These are phyloP conservation scores for Penicillium sp. DNA, from an alignment of 2,329 filamentous ascomycete genomes.

Conservation along the genomic window DNA sequence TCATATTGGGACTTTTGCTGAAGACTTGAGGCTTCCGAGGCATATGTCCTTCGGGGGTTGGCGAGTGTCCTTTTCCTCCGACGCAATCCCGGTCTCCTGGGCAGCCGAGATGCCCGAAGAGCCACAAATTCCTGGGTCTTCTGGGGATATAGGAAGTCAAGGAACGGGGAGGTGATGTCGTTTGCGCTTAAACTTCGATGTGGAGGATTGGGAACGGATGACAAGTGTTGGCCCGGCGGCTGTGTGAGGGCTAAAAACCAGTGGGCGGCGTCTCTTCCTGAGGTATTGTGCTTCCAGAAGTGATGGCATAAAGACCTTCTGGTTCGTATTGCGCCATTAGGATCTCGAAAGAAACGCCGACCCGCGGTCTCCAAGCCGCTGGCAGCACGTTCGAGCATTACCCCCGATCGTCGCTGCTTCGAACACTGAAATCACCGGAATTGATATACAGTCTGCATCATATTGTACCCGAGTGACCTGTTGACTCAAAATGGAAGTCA, in stretches of 20 bases:
- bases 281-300: conserved; percentile 37
- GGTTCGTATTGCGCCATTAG: conserved; percentile 40
- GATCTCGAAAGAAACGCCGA: conserved; percentile 46
- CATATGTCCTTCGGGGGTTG: conserved; percentile 28
- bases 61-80: conserved; percentile 27
- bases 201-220: conserved; percentile 14
- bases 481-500: not conserved
- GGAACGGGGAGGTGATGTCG: conserved; percentile 27
- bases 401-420: conserved; percentile 34
- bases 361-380: conserved; percentile 53
- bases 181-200: conserved; percentile 9
- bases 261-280: conserved; percentile 30
- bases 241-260: conserved; percentile 38
- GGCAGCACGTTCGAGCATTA: conserved; percentile 55
- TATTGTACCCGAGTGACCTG: conserved; percentile 23
- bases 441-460: conserved; percentile 23
- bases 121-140: conserved; percentile 25
- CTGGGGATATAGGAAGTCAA: conserved; percentile 45
- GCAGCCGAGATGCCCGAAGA: conserved; percentile 24
- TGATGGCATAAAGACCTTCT: conserved; percentile 35
- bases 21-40: conserved; percentile 22
- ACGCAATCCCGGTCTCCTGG: conserved; percentile 26
- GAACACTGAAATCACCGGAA: conserved; percentile 28
- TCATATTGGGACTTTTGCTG: not conserved
- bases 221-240: conserved; percentile 17